Base-by-base conservation (phyloP, 805 yeast species). In the Yamadazyma tumulicola region DNA sequence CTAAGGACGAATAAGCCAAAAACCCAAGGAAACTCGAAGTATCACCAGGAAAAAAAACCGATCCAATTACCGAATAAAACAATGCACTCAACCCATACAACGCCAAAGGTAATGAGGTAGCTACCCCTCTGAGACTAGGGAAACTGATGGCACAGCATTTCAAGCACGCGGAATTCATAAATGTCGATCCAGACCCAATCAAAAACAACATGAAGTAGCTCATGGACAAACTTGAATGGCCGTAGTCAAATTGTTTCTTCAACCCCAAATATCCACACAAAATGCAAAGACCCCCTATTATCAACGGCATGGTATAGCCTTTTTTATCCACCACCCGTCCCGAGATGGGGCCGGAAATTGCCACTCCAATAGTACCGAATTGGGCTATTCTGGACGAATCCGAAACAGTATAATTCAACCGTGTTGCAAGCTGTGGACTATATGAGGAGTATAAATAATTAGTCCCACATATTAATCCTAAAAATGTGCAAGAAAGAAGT, bases 11-110 rank as follows among this genome's bases (percentile, higher is more conserved):
- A 35, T 55, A 56, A 0, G 70, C 67, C 30, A 77, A 42, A 29
- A 74, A 66, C 2, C 69, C 70, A 40, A 77, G 48, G 34, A 82
- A 74, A 5, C 64, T 69, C 12, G 69, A 67, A 0, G 87, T 80
- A 39, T 77, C 74, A 3, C 81, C 79, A 0, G 81, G 74, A 40
- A 60, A 77, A 37, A 77, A 63, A 11, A 64, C 43, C 8, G 75
- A 59, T 1, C 80, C 81, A 15, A 77, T 47, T 1, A 72, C 62
- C 1, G 88, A 80, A 51, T 74, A 80, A 32, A 79, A 68, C 47
- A 81, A 69, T 4, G 93, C 93, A 52, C 84, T 76, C 11, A 81
- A 67, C 0, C 94, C 94, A 54, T 79, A 82, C 29, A 82, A 72
- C 1, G 89, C 79, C 54, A 83, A 68, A 2, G 91, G 88, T 28